phyloP scores from a whole-genome alignment of 805 yeast genomes.

The Ogataea trehaloabstinens region DNA sequence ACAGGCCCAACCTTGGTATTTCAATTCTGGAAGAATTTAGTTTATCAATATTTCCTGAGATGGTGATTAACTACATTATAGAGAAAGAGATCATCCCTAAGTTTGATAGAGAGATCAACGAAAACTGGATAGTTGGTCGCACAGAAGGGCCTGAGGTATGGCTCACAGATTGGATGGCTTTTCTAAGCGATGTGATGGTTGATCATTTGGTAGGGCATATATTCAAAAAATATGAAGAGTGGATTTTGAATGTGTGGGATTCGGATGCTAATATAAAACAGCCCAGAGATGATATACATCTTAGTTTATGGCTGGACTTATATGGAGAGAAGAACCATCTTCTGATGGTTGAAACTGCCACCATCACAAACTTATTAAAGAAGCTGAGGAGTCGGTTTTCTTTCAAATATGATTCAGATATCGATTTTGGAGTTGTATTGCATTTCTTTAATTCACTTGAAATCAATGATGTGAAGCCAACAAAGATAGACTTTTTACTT shows the following conservation, averaged over 20 bases:
- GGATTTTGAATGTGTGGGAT: conserved; percentile 23
- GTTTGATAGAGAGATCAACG: conserved; percentile 30
- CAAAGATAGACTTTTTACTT: conserved; percentile 15
- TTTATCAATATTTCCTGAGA: conserved; percentile 31
- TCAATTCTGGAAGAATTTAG: conserved; percentile 35
- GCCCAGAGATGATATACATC: conserved; percentile 13
- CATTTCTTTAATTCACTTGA: conserved; percentile 7
- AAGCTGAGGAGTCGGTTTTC: conserved; percentile 5
- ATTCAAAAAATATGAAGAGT: conserved; percentile 18
- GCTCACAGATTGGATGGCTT: conserved; percentile 28
- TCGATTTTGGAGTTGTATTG: conserved; percentile 1
- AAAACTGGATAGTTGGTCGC: conserved; percentile 34
- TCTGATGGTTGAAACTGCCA: conserved; percentile 26
- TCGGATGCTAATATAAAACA: conserved; percentile 1
- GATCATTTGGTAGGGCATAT: conserved; percentile 15
- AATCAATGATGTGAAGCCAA: conserved; percentile 6
- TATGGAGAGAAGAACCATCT: conserved; percentile 25
- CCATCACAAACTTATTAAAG: conserved; percentile 59
- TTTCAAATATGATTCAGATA: neutral
- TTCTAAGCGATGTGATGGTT: conserved; percentile 15
- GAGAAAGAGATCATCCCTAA: conserved; percentile 36
- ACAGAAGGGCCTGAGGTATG: conserved; percentile 20
- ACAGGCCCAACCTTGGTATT: conserved; percentile 39
- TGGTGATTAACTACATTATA: conserved; percentile 29
- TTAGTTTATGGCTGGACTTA: conserved; percentile 34